Evolutionary conservation across 2,329 filamentous ascomycete species (phyloP), one percentile per base, ranked within the genome.

Genomic region (Aspergillus neoniger): DNA sequence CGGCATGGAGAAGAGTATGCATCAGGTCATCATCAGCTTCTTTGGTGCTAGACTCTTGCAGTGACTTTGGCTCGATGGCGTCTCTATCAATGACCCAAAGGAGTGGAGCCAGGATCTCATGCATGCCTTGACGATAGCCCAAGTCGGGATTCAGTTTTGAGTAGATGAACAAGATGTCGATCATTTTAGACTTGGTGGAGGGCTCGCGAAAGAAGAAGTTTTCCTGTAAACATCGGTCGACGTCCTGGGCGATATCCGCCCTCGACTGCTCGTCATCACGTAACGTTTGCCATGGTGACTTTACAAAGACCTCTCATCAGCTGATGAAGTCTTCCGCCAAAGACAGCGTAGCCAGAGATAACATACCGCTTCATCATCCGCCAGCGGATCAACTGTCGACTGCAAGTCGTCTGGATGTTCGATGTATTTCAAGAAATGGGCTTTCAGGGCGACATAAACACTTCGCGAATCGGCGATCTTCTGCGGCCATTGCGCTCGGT

Each of bases 101-200:
- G 39, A 99, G 87, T 0, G 95, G 93, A 0, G 95, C 95, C 14
- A 98, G 82, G 47, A 99, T 81, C 77, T 99, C 95, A 74, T 99
- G 95, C 94, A 99, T 99, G 10, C 95, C 95, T 79, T 99, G 95
- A n/a, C 95, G 87, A 74, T 99, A 99, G 15, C 92, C 92, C 57
- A 92, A 84, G 67, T 89, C 87, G 1, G 91, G 91, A 71, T 98
- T 91, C 56, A 96, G 84, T 76, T 96, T 98, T 79, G 92, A 95
- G 78, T 93, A 98, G 66, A 99, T 85, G 76, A 98, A 99, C 36
- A 99, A 82, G 32, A 97, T 88, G 72, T 99, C 91, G 32, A 96
- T 79, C 69, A 99, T 88, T 76, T 91, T 90, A 44, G 82, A 83
- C 74, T 98, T 95, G 1, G 91, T 91, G 14, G 83, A 80, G 12